Evolutionary conservation across 768 basidiomycete species (phyloP).

Genomic region (Boletus vinaceobasis): DNA sequence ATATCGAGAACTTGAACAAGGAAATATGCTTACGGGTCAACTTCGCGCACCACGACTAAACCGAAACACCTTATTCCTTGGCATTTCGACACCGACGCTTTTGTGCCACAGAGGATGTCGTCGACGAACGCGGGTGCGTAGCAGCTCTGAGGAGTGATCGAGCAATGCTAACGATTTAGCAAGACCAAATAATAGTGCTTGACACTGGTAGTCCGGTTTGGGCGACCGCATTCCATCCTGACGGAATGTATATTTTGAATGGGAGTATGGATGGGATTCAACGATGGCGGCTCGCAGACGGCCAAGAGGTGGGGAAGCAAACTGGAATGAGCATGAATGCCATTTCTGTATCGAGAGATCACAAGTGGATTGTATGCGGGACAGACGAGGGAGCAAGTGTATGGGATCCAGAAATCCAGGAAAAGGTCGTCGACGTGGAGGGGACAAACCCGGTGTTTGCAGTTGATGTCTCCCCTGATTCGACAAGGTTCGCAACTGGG

Average conservation of each 20-base stretch:
- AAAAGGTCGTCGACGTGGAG: not conserved
- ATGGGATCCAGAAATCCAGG: not conserved
- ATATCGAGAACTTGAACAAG: too few relatives aligned
- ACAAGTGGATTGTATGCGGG: not conserved
- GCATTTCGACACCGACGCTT: too few relatives aligned
- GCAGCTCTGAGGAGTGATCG: too few relatives aligned
- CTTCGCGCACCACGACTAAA: too few relatives aligned
- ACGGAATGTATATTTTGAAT: not conserved
- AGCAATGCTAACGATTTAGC: too few relatives aligned
- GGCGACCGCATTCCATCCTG: not conserved
- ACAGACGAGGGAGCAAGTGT: rapidly evolving
- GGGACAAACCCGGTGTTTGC: too few relatives aligned
- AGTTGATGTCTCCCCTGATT: not conserved
- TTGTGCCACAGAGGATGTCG: too few relatives aligned
- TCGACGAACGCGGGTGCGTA: too few relatives aligned
- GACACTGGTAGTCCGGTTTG: not conserved
- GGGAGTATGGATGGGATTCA: not conserved
- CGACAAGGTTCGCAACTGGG: not conserved
- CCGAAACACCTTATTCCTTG: too few relatives aligned
- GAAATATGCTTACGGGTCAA: too few relatives aligned
- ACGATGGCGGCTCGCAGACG: not conserved
- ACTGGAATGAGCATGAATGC: not conserved
- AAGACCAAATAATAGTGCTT: not conserved
- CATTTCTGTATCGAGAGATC: not conserved
- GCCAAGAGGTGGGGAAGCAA: not conserved